Evolutionary conservation across 176 grass and related monocot species (phyloP).

Genomic region (Oryza glaberrima): DNA sequence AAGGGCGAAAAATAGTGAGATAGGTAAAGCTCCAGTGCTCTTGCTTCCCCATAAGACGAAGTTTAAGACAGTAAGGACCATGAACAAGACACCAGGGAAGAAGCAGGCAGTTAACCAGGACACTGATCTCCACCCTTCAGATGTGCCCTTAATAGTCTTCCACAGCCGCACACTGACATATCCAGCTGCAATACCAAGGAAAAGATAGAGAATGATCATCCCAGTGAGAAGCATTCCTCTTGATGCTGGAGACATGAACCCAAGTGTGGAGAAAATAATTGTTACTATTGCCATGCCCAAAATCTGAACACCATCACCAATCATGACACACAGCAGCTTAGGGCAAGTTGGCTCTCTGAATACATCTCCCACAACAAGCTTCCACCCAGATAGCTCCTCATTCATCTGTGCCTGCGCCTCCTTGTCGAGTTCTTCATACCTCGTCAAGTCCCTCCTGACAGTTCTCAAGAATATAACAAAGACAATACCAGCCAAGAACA

Average conservation of each 20-base stretch:
- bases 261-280: slow-evolving; percentile 71
- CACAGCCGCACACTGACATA: slow-evolving; percentile 67
- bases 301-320: slow-evolving; percentile 83
- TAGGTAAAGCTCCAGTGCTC: slow-evolving; percentile 83
- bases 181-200: slow-evolving; percentile 79
- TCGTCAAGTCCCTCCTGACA: slow-evolving; percentile 79
- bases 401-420: slow-evolving; percentile 84
- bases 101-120: slow-evolving; percentile 83
- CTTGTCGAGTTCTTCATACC: slow-evolving; percentile 79
- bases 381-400: slow-evolving; percentile 88
- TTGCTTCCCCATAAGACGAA: slow-evolving; percentile 79
- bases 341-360: slow-evolving; percentile 81
- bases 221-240: slow-evolving; percentile 90
- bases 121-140: slow-evolving; percentile 75
- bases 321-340: slow-evolving; percentile 78
- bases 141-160: slow-evolving; percentile 72
- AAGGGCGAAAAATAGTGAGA: slow-evolving; percentile 84
- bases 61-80: slow-evolving; percentile 71
- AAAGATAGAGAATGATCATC: slow-evolving; percentile 87
- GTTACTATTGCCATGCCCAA: slow-evolving; percentile 73
- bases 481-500: slow-evolving; percentile 88
- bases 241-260: slow-evolving; percentile 90
- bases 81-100: slow-evolving; percentile 75
- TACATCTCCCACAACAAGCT: slow-evolving; percentile 85
- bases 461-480: slow-evolving; percentile 96